Base-by-base conservation (phyloP, 2,329 filamentous ascomycete genomes). In the Monosporascus sp. region DNA sequence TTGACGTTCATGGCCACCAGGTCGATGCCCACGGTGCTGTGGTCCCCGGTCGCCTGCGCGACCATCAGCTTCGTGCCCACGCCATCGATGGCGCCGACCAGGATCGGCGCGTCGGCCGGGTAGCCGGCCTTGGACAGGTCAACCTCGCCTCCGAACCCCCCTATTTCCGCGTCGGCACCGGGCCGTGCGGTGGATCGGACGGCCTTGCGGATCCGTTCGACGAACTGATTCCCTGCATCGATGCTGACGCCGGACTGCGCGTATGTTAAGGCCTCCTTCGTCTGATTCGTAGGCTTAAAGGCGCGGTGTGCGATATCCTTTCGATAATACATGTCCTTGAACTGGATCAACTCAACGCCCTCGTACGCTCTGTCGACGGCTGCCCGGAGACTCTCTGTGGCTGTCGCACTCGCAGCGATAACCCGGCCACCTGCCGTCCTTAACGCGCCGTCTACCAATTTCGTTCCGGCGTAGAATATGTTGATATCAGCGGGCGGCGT, bases 1-100 rank as follows among this genome's bases (percentile, higher is more conserved):
- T 99, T 99, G 68, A 97, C 94, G 71, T 97, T 97, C 93, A 97
- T 97, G 61, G 94, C 94, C 4, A 99, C 94, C 37, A 99, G 82
- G 69, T 99, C 94, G 63, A 99, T 91, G 56, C 94, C 94, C 11
- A 99, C 93, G 3, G 92, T 96, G 71, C 93, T 86, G 73, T 97
- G 94, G 74, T 95, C 90, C 63, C 85, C 81, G 76, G 95, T 89
- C 14, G 85, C 83, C 69, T 97, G 93, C 0, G 94, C 94, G 65
- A 99, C 90, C 80, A 95, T 95, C 63, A 97, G 86, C 77, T 97
- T 97, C 48, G 93, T 97, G 55, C 93, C 94, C 38, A 97, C 91
- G 50, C 94, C 94, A 67, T 99, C 94, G 59, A 97, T 97, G 55
- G 91, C 92, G 52, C 89, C 89, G n/a, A 97, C 90, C 25, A 97